phyloP scores from a whole-genome alignment of 2,329 filamentous ascomycete genomes.

The Xylariaceae sp. region DNA sequence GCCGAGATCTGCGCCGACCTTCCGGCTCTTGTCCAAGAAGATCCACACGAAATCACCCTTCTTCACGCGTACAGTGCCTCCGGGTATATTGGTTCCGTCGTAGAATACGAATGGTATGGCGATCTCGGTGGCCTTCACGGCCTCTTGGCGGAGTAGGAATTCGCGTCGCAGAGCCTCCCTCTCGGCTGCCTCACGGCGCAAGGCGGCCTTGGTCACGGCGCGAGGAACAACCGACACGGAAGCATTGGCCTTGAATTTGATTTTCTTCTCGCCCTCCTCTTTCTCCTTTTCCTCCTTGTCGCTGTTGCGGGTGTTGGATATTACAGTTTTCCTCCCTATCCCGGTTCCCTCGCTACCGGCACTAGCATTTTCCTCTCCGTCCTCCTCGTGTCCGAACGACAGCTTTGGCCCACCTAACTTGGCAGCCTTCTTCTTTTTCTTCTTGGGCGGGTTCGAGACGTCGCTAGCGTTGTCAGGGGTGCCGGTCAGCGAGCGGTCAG shows the following conservation, averaged over 20 bases:
- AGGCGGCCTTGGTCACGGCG: constrained; percentile 66
- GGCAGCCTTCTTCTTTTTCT: constrained; percentile 49
- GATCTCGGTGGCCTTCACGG: constrained; percentile 86
- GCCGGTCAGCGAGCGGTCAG: constrained; percentile 51
- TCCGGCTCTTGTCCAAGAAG: constrained; percentile 88
- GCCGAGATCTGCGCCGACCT: constrained; percentile 82
- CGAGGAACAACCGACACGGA: constrained; percentile 70
- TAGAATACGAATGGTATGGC: constrained; percentile 96
- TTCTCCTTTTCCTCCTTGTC: not conserved
- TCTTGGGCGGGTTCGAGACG: constrained; percentile 42
- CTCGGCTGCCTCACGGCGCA: constrained; percentile 76
- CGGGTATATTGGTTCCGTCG: constrained; percentile 87
- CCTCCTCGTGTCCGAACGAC: constrained; percentile 72
- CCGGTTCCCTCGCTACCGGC: constrained; percentile 48
- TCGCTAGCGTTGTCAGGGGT: constrained; percentile 51
- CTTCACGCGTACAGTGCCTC: constrained; percentile 81
- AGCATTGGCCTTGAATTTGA: constrained; percentile 64
- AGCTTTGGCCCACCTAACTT: constrained; percentile 50
- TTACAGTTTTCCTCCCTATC: constrained; percentile 29
- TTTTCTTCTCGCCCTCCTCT: constrained; percentile 32
- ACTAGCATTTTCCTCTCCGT: constrained; percentile 47
- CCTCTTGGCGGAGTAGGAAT: constrained; percentile 80
- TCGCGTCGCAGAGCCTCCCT: constrained; percentile 76
- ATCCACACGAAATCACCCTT: constrained; percentile 95
- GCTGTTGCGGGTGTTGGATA: not conserved